Percentiles rank a stretch among this genome's conserved stretches.
Evolutionary conservation across 257 asterid species (phyloP).

Genomic region (Hygrophila difformis): DNA sequence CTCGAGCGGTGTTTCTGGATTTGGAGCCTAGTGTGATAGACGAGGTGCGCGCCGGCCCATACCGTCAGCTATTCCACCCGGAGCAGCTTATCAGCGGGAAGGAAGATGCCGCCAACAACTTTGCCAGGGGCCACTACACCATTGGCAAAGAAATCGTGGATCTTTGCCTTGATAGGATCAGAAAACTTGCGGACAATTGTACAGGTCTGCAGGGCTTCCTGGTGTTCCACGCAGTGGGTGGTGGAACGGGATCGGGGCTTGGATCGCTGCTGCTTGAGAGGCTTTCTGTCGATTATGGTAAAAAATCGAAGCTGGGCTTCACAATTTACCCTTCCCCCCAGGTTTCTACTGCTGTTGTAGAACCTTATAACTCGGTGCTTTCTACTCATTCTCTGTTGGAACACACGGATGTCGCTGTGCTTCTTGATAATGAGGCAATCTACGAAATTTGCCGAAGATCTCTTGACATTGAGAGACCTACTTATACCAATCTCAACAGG

Average conservation of each 20-base stretch:
- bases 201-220: slow-evolving; percentile 89
- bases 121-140: slow-evolving; percentile 91
- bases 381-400: slow-evolving; percentile 89
- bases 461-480: slow-evolving; percentile 86
- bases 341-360: slow-evolving; percentile 94
- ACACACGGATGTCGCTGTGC: slow-evolving; percentile 93
- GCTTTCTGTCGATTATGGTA: slow-evolving; percentile 87
- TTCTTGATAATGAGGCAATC: slow-evolving; percentile 88
- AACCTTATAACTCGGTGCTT: slow-evolving; percentile 89
- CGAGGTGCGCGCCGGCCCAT: slow-evolving; percentile 85
- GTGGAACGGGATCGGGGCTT: slow-evolving; percentile 93
- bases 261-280: slow-evolving; percentile 86
- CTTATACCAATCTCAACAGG: slow-evolving; percentile 88
- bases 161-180: slow-evolving; percentile 82
- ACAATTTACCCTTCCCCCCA: slow-evolving; percentile 94
- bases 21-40: slow-evolving; percentile 94
- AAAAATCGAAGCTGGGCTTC: slow-evolving; percentile 79
- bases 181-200: slow-evolving; percentile 90
- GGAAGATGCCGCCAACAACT: slow-evolving; percentile 95
- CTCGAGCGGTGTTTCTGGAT: slow-evolving; percentile 89
- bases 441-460: slow-evolving; percentile 95
- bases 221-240: slow-evolving; percentile 97
- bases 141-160: slow-evolving; percentile 88
- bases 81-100: slow-evolving; percentile 92
- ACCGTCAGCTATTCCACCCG: slow-evolving; percentile 89